These are phyloP conservation scores for Peniophora sp. DNA, from an alignment of 1,284 basidiomycete genomes.

Conservation along the genomic window DNA sequence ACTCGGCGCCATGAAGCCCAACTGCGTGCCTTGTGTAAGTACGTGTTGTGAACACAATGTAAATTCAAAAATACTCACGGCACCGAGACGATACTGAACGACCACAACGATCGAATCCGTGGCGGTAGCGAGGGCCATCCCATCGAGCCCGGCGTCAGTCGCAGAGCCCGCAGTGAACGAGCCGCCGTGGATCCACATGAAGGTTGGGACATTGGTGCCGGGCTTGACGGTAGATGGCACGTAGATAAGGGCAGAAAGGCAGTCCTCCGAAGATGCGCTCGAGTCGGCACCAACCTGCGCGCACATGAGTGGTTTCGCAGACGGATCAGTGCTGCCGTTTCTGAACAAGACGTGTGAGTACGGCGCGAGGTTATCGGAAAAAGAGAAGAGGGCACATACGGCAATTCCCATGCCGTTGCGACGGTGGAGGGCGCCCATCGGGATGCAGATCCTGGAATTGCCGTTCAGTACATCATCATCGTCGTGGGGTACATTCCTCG, in stretches of 20 bases:
- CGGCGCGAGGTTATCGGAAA: background rate
- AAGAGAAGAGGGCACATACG: constrained; percentile 36
- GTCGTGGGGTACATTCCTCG: too few species aligned
- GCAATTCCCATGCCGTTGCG: constrained; percentile 47
- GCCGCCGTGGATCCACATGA: constrained; percentile 83
- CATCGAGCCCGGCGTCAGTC: constrained; percentile 70
- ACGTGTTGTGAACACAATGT: background rate
- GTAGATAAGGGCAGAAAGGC: constrained; percentile 70
- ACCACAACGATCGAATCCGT: constrained; percentile 80
- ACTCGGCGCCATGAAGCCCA: constrained; percentile 69
- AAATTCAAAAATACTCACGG: constrained; percentile 35
- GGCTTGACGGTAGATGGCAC: constrained; percentile 38
- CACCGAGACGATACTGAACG: constrained; percentile 80
- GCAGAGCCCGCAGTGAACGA: constrained; percentile 72
- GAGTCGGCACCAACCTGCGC: constrained; percentile 49
- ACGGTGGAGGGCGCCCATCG: constrained; percentile 53
- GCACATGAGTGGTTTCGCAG: constrained; percentile 59
- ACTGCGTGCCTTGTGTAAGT: constrained; percentile 27
- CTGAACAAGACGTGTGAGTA: constrained; percentile 22
- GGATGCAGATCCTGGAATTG: constrained; percentile 38
- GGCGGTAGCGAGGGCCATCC: constrained; percentile 61
- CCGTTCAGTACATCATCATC: constrained; percentile 18
- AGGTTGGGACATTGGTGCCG: constrained; percentile 37
- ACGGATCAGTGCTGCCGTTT: constrained; percentile 41
- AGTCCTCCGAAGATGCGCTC: constrained; percentile 62